Evolutionary conservation across 352 stramenopile species (phyloP).

Genomic region (Globisporangium spiculum): DNA sequence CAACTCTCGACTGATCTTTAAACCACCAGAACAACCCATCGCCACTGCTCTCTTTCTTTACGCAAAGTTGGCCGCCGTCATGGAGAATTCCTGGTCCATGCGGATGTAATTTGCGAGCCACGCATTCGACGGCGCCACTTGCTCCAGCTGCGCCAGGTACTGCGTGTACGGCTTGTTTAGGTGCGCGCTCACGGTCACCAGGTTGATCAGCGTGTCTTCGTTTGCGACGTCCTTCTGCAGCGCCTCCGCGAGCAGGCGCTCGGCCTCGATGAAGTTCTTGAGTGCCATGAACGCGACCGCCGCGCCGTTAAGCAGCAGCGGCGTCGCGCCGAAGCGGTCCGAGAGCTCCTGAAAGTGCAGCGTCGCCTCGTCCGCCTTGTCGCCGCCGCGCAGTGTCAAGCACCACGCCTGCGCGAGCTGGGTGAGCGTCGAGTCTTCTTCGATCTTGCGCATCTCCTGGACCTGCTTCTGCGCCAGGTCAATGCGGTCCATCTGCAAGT

Average conservation of each 20-base stretch:
- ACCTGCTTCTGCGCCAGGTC: slow-evolving; percentile 92
- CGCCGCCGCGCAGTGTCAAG: slow-evolving; percentile 75
- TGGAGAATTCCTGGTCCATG: slow-evolving; percentile 65
- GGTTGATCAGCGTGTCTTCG: slow-evolving; percentile 93
- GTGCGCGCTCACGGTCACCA: slow-evolving; percentile 90
- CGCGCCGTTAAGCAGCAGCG: slow-evolving; percentile 91
- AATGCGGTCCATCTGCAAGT: slow-evolving; percentile 92
- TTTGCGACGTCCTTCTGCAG: slow-evolving; percentile 81
- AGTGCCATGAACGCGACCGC: slow-evolving; percentile 91
- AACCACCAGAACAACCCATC: neutral
- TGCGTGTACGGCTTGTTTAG: slow-evolving; percentile 83
- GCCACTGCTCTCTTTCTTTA: slow-evolving; percentile 21
- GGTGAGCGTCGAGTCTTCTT: slow-evolving; percentile 96
- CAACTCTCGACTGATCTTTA: neutral
- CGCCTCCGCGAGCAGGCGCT: slow-evolving; percentile 87
- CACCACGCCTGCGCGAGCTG: slow-evolving; percentile 92
- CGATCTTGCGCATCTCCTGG: slow-evolving; percentile 86
- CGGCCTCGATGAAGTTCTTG: slow-evolving; percentile 89
- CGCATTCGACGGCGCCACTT: slow-evolving; percentile 63
- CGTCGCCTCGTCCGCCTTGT: slow-evolving; percentile 86
- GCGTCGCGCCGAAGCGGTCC: slow-evolving; percentile 93
- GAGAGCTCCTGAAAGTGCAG: slow-evolving; percentile 92
- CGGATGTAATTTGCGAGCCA: slow-evolving; percentile 71
- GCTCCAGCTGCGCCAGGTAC: slow-evolving; percentile 79
- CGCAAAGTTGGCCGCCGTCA: slow-evolving; percentile 66